Base-by-base conservation (phyloP, 805 yeast species). In the Wickerhamiella siamensis region DNA sequence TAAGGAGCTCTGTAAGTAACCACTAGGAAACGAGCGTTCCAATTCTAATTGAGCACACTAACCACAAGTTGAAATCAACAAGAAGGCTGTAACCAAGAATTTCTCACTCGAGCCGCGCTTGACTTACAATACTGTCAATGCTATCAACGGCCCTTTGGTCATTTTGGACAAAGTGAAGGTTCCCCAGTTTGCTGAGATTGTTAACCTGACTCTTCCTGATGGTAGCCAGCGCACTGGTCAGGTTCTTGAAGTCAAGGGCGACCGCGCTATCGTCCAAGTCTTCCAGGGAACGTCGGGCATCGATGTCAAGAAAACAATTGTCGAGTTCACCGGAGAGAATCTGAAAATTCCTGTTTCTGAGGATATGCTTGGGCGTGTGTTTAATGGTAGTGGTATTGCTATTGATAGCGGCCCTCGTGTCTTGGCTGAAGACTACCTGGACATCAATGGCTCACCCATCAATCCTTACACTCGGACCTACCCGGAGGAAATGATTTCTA, bases 401-500 rank as follows among this genome's bases (percentile, higher is more conserved):
- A 88, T 83, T 55, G 99, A 91, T 63, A 84, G 86, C 55, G 98
- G 99, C 48, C 99, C 99, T 51, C 83, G 82, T 65, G 95, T 91
- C 41, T 81, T 91, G 59, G 99, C 99, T 44, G 99, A 91, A 66
- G 99, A 91, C 64, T 91, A 86, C 65, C 71, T 91, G 63, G 99
- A 91, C 64, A 93, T 91, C 61, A 93, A 91, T 63, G 99, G 99
- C 45, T 86, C 97, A 34, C 97, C 99, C 58, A 91, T 91, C 65
- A 91, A 91, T 61, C 99, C 99, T 42, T 91, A 67, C 63, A 94
- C 96, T 35, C 87, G 99, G 69, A 91, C 91, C 54, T 93, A 93
- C 63, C 99, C 99, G 24, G 98, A 91, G 71, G 99, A 91, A 70
- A 91, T 91, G 99, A 91, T 91, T 56, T 86, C 96, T 41, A 93